phyloP scores from a whole-genome alignment of 768 basidiomycete genomes.

The Rhizopogon sp. region DNA sequence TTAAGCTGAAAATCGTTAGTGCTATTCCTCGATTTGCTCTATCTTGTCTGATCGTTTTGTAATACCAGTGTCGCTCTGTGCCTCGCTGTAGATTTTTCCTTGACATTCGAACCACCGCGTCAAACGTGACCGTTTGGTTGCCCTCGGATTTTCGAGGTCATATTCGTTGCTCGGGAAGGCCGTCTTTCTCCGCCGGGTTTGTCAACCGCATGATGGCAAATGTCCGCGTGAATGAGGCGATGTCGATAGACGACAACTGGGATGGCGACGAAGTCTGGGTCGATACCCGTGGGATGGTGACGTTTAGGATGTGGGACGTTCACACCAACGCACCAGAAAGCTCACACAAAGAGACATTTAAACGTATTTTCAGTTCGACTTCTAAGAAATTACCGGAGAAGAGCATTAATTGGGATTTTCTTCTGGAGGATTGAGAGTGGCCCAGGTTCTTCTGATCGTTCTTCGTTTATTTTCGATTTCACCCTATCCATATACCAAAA shows the following conservation, averaged over 20 bases:
- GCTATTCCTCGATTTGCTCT: neutral
- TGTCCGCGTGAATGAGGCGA: constrained; percentile 41
- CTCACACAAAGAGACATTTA: constrained; percentile 53
- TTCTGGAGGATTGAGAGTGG: constrained; percentile 55
- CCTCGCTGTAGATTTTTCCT: constrained; percentile 55
- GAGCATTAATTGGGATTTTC: constrained; percentile 73
- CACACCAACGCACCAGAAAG: constrained; percentile 61
- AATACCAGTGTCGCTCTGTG: constrained; percentile 51
- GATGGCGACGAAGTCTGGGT: constrained; percentile 62
- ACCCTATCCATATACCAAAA: neutral
- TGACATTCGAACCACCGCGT: constrained; percentile 58
- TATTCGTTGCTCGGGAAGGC: constrained; percentile 50
- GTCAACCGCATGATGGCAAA: constrained; percentile 60
- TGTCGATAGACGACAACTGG: constrained; percentile 19
- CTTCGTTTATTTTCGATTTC: constrained; percentile 10
- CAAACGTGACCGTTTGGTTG: constrained; percentile 71
- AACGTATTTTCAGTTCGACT: constrained; percentile 56
- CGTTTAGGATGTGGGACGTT: constrained; percentile 79
- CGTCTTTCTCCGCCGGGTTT: constrained; percentile 67
- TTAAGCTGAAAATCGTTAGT: constrained; percentile 74
- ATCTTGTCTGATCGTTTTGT: constrained; percentile 9
- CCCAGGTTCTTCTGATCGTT: neutral
- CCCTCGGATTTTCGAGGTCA: constrained; percentile 76
- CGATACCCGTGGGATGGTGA: constrained; percentile 53
- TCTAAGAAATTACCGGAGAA: constrained; percentile 46